Evolutionary conservation across 192 early-diverging fungal species (phyloP).

Genomic region (Glomus cerebriforme): DNA sequence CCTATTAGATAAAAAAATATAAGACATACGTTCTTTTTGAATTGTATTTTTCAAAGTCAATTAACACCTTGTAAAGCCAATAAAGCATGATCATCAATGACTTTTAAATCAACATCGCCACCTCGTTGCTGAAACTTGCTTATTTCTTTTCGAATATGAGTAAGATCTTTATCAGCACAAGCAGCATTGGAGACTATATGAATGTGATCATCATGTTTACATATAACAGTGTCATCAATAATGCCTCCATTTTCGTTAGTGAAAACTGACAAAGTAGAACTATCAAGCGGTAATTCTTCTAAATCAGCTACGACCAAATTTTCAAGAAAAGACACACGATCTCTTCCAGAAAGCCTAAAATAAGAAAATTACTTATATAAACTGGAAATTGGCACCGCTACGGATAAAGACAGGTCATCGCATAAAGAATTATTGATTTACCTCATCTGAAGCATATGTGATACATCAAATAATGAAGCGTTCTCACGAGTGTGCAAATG

Average conservation of each 20-base stretch:
- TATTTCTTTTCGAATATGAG: conserved; percentile 82
- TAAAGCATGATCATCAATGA: conserved; percentile 84
- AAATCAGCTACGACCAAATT: conserved; percentile 87
- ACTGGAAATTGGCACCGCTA: neutral
- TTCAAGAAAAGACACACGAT: conserved; percentile 87
- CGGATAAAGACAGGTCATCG: neutral
- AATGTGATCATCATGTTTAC: conserved; percentile 76
- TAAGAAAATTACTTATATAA: neutral
- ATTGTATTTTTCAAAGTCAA: neutral
- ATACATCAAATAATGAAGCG: conserved; percentile 96
- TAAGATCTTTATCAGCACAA: conserved; percentile 95
- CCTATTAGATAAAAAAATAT: conserved; percentile 31
- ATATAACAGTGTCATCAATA: conserved; percentile 97
- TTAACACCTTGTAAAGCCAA: conserved; percentile 83
- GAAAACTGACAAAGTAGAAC: conserved; percentile 87
- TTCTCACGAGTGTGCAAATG: conserved; percentile 87
- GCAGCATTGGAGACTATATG: conserved; percentile 97
- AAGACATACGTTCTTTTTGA: neutral
- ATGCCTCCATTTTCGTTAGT: conserved; percentile 97
- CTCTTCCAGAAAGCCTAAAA: conserved; percentile 79
- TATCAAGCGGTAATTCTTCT: conserved; percentile 73
- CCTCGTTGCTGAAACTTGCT: conserved; percentile 82
- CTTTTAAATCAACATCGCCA: conserved; percentile 84
- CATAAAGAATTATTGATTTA: conserved; percentile 35
- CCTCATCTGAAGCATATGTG: conserved; percentile 96